Evolutionary conservation across 176 grass and related monocot species (phyloP), one percentile per base, ranked within the genome.

Genomic region (Avena eriantha): DNA sequence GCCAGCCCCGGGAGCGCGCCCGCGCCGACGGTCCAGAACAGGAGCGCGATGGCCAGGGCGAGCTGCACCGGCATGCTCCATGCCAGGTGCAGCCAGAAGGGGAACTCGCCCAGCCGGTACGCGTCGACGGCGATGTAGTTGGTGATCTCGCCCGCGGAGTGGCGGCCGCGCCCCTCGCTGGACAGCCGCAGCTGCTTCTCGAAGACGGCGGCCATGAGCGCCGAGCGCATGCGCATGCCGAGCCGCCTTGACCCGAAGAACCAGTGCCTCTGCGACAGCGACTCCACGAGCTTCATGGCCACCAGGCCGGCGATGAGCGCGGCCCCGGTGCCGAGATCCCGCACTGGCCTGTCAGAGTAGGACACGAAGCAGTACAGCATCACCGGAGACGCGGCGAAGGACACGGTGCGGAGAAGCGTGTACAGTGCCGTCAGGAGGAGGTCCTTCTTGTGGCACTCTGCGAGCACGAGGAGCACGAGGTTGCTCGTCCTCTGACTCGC

Each of bases 181-280:
- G 93, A 95, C 43, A 98, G 80, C 23, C 77, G 54, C 54, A 98
- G 90, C 80, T 95, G 93, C 67, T 98, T 95, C 46, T 89, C 77
- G 72, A 94, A 98, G 53, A 98, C 61, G 46, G 90, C 86, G 1
- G 96, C 91, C 92, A 95, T 98, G 57, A 95, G 74, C n/a, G 91
- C 91, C 17, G 93, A 98, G 19, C 93, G 89, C 94, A 98, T 95
- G 79, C 91, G 92, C 96, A 98, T 95, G 36, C 96, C 93, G 8
- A 98, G 90, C 79, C 90, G 87, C 77, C 94, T 80, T 2, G 94
- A 89, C 2, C 88, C 86, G 43, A 98, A 95, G 86, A 95, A 98
- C 91, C 92, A 98, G 75, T 98, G 93, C 78, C 96, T 58, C 87
- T 88, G 94, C 26, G 96, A 94, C 59, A 98, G 58, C 13, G 93